Evolutionary conservation across 2,329 filamentous ascomycete species (phyloP), one percentile per base, ranked within the genome.

Genomic region (Calonectria pseudoturangicola): DNA sequence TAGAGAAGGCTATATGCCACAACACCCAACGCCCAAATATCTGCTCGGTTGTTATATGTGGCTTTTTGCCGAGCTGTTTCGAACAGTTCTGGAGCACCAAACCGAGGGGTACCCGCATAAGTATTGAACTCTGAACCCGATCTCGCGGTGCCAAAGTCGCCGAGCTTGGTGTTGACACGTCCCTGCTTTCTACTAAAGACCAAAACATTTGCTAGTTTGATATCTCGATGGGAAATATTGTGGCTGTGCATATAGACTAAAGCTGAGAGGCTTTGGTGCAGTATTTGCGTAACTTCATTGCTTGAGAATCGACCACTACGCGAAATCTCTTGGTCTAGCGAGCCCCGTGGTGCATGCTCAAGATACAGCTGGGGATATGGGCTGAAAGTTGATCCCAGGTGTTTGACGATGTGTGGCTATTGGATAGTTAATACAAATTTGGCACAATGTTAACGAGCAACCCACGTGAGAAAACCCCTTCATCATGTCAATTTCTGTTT

Each of bases 1-100:
- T 56, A 36, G 28, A 56, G 50, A 18, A 56, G 50, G 18, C 28
- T 56, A 28, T 56, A 56, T 56, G 50, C 50, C 50, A 56, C 50
- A 33, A 56, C 50, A 18, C 50, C 50, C 28, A 56, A 21, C 9
- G 50, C 50, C 50, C 50, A 56, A 36, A 56, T n/a, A 21, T 56
- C 50, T 56, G 50, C 50, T 56, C 50, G 50, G 28, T 36, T 56
- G 15, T 16, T 56, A 36, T 56, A 56, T 36, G 50, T 56, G 13
- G 18, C 50, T 4, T 2, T 56, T 16, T 21, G 16, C 18, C 50
- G 50, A 36, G 50, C 50, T 56, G 50, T 56, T 36, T 56, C 50
- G 3, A 56, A 56, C 28, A 56, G 50, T 56, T 56, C 50, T 6
- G 50, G 50, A 21, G 50, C 50, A 28, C 28, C 50, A 36, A 56